phyloP scores from a whole-genome alignment of 176 grass and related monocot species.

The Guadua angustifolia region DNA sequence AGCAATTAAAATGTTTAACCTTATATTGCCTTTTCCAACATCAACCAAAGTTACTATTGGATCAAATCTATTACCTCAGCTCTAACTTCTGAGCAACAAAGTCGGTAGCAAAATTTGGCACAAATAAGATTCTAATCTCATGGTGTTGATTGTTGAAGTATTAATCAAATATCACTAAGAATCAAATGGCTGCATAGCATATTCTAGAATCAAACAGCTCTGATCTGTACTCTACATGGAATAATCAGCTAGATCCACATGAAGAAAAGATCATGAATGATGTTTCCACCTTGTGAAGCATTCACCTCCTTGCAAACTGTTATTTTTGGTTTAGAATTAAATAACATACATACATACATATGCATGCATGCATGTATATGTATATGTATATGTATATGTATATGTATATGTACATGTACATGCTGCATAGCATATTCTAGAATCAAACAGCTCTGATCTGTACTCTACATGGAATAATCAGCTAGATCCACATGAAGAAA shows the following conservation, averaged over 20 bases:
- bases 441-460: neutral
- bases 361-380: too few species aligned
- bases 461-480: constrained; percentile 1
- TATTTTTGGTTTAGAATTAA: neutral
- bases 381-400: too few species aligned
- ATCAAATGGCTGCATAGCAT: neutral
- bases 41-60: neutral
- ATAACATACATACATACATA: neutral
- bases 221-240: neutral
- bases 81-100: constrained; percentile 1
- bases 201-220: neutral
- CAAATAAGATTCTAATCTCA: neutral
- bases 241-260: neutral
- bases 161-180: constrained; percentile 14
- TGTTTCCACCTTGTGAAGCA: neutral
- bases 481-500: neutral
- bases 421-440: neutral
- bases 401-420: too few species aligned
- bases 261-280: neutral
- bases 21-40: constrained; percentile 6
- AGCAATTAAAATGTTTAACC: constrained; percentile 20
- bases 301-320: neutral
- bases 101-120: neutral
- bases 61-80: constrained; percentile 17
- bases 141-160: neutral